Evolutionary conservation across 495 filamentous ascomycete species (phyloP).

Genomic region (Penicillium ochrochloron): DNA sequence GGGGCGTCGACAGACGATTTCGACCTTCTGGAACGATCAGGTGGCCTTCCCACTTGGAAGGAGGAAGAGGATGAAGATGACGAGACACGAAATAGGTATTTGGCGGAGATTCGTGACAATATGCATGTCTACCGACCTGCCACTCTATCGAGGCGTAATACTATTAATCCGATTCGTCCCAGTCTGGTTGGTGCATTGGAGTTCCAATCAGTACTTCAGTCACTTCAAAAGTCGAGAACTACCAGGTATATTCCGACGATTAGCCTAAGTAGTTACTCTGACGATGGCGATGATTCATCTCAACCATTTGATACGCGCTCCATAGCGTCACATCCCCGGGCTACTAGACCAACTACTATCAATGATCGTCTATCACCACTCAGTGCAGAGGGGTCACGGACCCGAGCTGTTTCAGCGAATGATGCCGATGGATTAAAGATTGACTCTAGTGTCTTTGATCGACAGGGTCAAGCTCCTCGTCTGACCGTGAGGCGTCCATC

Average conservation of each 20-base stretch:
- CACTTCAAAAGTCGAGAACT: constrained; percentile 78
- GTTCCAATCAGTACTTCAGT: constrained; percentile 86
- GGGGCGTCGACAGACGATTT: constrained; percentile 69
- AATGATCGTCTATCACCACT: constrained; percentile 38
- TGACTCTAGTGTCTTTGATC: constrained; percentile 39
- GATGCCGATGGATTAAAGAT: constrained; percentile 54
- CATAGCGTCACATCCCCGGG: constrained; percentile 49
- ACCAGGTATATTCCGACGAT: constrained; percentile 66
- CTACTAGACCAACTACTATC: constrained; percentile 28
- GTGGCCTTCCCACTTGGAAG: constrained; percentile 47
- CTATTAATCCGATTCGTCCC: constrained; percentile 82
- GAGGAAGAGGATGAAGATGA: constrained; percentile 62
- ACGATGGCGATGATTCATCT: constrained; percentile 56
- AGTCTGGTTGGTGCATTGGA: constrained; percentile 93
- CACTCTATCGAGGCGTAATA: constrained; percentile 68
- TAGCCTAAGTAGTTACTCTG: constrained; percentile 71
- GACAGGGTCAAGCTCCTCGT: constrained; percentile 24
- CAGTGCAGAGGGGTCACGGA: constrained; percentile 40
- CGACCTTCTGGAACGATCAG: constrained; percentile 68
- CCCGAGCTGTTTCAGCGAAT: constrained; percentile 70
- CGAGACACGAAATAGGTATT: constrained; percentile 68
- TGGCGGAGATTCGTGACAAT: constrained; percentile 86
- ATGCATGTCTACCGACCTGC: constrained; percentile 83
- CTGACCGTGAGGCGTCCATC: constrained; percentile 45
- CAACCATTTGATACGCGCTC: constrained; percentile 57